These are phyloP conservation scores for Gracilaria domingensis DNA, from an alignment of 23 red algal genomes.

Conservation along the genomic window DNA sequence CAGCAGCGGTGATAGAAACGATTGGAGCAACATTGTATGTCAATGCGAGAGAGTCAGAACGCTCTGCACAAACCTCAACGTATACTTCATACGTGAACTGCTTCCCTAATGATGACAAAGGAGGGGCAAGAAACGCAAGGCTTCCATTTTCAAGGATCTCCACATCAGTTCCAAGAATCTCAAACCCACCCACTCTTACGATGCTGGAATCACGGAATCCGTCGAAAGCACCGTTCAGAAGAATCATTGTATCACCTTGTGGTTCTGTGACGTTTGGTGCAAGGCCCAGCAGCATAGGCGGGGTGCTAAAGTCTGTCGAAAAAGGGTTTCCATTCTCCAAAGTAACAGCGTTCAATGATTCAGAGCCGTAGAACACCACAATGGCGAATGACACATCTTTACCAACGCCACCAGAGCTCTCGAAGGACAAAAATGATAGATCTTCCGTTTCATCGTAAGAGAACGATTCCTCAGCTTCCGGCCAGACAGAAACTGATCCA, in stretches of 20 bases:
- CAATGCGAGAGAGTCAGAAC: slow-evolving; percentile 24
- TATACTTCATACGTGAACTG: slow-evolving; percentile 45
- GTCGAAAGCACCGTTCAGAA: slow-evolving; percentile 39
- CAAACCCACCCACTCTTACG: slow-evolving; percentile 43
- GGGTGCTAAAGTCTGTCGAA: slow-evolving; percentile 35
- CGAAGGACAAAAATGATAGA: slow-evolving; percentile 21
- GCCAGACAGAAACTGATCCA: slow-evolving; percentile 48
- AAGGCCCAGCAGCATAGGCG: slow-evolving; percentile 14
- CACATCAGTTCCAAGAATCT: slow-evolving; percentile 6
- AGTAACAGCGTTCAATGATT: slow-evolving; percentile 2
- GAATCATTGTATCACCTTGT: slow-evolving; percentile 29
- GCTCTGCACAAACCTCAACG: slow-evolving; percentile 52
- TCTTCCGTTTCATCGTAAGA: slow-evolving; percentile 35
- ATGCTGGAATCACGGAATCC: slow-evolving; percentile 25
- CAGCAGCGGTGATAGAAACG: slow-evolving; percentile 50
- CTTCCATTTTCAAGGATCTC: slow-evolving; percentile 6
- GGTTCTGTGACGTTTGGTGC: slow-evolving; percentile 19
- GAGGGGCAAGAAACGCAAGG: slow-evolving; percentile 21
- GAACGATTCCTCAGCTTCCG: slow-evolving; percentile 10
- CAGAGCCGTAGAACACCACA: slow-evolving; percentile 6
- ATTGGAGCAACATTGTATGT: slow-evolving; percentile 44
- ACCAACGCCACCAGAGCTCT: slow-evolving; percentile 51
- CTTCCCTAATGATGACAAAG: slow-evolving; percentile 27
- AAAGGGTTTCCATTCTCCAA: background rate
- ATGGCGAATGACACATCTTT: slow-evolving; percentile 39